Percentiles rank a stretch among this genome's conserved stretches.
Evolutionary conservation across 176 grass and related monocot species (phyloP).

Genomic region (Miscanthus lutarioriparius): DNA sequence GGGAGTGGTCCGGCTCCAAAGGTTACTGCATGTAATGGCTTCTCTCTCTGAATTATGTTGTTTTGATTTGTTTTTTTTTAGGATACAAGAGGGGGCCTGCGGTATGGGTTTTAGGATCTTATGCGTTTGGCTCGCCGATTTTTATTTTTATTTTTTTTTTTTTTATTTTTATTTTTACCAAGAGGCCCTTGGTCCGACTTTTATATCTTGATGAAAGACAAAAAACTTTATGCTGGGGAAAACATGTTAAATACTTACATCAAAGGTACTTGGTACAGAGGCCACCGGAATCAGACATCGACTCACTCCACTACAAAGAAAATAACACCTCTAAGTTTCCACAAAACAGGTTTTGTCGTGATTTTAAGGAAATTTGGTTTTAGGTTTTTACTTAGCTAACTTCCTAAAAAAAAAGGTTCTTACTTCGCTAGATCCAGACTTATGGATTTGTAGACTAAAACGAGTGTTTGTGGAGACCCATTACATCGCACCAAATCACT

Average conservation of each 20-base stretch:
- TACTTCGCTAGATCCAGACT: background rate
- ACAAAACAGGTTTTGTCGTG: background rate
- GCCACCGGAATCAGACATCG: background rate
- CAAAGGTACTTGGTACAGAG: background rate
- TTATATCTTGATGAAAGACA: background rate
- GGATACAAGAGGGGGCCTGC: background rate
- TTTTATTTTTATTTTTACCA: background rate
- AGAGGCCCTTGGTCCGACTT: no score
- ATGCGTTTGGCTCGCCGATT: background rate
- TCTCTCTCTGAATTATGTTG: background rate
- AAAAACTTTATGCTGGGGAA: background rate
- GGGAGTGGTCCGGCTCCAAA: conserved; percentile 76
- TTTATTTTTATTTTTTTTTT: background rate
- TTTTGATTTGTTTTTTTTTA: background rate
- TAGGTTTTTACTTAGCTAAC: background rate
- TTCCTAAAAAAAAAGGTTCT: background rate
- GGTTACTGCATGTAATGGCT: conserved; percentile 77
- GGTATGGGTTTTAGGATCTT: background rate
- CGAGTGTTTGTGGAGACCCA: background rate
- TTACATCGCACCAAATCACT: no score
- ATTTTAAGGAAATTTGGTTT: background rate
- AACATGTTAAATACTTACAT: background rate
- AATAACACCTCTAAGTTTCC: no score
- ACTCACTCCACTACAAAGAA: background rate
- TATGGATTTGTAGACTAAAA: background rate